These are phyloP conservation scores for Tetrahymena borealis DNA, from an alignment of 73 alveolate species.

Conservation along the genomic window DNA sequence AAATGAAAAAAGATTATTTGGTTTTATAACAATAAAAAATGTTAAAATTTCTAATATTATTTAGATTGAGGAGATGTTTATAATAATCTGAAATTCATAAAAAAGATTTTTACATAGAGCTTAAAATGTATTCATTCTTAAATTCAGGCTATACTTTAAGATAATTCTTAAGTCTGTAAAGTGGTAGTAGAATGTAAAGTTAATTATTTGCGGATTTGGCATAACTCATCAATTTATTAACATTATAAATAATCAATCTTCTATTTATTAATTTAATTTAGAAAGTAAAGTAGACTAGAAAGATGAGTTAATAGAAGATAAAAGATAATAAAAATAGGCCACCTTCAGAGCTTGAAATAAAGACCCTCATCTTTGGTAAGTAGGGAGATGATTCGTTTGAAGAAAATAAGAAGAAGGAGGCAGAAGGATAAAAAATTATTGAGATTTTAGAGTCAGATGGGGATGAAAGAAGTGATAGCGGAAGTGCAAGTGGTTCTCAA, in stretches of 20 bases:
- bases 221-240: not conserved
- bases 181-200: too few species aligned
- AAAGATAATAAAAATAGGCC: not conserved
- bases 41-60: too few species aligned
- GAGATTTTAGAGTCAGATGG: not conserved
- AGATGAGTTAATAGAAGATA: not conserved
- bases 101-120: too few species aligned
- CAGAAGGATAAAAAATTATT: not conserved
- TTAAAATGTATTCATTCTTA: too few species aligned
- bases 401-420: not conserved
- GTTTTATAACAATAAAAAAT: too few species aligned
- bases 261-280: not conserved
- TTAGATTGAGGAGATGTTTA: too few species aligned
- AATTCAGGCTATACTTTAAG: too few species aligned
- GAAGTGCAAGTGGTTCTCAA: not conserved
- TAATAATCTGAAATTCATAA: too few species aligned
- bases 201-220: not conserved
- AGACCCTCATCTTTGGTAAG: not conserved
- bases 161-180: too few species aligned
- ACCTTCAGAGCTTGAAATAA: not conserved
- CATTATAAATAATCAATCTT: not conserved
- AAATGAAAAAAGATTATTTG: too few species aligned
- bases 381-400: not conserved
- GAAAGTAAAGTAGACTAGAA: not conserved
- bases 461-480: not conserved